Conservation (phyloP, 441 rosid genomes). For the Pelargonium myrrhifolium region DNA sequence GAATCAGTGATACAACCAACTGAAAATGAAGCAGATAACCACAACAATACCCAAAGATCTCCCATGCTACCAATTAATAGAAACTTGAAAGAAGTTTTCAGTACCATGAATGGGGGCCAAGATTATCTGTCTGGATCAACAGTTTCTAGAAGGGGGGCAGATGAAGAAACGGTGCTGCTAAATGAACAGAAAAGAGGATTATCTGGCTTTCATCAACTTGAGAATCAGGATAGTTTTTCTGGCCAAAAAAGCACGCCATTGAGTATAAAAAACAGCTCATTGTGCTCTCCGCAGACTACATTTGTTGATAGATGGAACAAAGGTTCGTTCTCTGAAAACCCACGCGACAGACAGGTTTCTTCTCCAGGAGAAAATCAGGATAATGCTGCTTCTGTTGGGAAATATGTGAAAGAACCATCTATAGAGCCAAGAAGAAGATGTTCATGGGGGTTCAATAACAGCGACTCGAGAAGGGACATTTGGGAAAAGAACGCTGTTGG, state of each 20-base stretch:
- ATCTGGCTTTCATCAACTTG: neutral
- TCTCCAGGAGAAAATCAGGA: conserved; percentile 20
- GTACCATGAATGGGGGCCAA: too few relatives aligned
- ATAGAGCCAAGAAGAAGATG: conserved; percentile 35
- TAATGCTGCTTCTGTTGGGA: conserved; percentile 18
- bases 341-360: neutral
- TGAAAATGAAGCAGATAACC: conserved; percentile 10
- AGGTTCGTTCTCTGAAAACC: conserved; percentile 14
- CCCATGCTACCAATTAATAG: conserved; percentile 4
- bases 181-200: conserved; percentile 8
- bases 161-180: too few relatives aligned
- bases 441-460: conserved; percentile 9
- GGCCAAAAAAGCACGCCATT: conserved; percentile 17
- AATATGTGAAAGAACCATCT: conserved; percentile 19
- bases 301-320: conserved; percentile 20
- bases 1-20: conserved; percentile 6
- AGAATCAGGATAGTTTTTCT: conserved; percentile 8
- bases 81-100: conserved; percentile 9
- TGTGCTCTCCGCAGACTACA: conserved; percentile 1
- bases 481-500: conserved; percentile 17
- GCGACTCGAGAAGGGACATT: conserved; percentile 21
- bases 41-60: conserved; percentile 6
- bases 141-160: too few relatives aligned
- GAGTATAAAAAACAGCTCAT: conserved; percentile 3
- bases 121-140: too few relatives aligned